phyloP scores from a whole-genome alignment of 2,329 filamentous ascomycete species.

The Amylocarpus encephaloides region DNA sequence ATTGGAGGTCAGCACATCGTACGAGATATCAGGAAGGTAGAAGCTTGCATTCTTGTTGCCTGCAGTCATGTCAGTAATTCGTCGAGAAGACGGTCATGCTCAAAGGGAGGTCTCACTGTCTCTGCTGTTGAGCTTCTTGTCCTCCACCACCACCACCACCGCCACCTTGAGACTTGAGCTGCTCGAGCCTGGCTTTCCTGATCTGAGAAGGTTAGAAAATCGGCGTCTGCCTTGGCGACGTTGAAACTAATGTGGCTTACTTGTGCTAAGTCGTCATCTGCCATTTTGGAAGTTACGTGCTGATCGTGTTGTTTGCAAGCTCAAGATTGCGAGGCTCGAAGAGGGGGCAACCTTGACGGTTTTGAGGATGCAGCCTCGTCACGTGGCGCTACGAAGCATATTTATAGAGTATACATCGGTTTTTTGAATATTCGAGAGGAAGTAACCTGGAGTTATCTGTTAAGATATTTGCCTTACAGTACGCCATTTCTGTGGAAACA shows the following conservation, averaged over 20 bases:
- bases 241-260: constrained; percentile 11
- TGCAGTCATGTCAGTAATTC: neutral
- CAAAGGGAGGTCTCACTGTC: constrained; percentile 43
- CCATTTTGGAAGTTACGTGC: constrained; percentile 18
- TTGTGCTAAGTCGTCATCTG: constrained; percentile 32
- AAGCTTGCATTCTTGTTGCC: constrained; percentile 5
- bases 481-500: neutral
- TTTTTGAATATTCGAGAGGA: too few relatives aligned
- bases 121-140: constrained; percentile 53
- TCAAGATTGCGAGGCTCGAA: neutral
- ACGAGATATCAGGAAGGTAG: neutral
- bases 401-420: too few relatives aligned
- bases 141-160: constrained; percentile 42
- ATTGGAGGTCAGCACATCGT: constrained; percentile 1
- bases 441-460: too few relatives aligned
- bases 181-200: constrained; percentile 82
- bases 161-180: constrained; percentile 72
- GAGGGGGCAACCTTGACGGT: too few relatives aligned
- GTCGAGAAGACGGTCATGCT: neutral
- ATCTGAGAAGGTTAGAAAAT: constrained; percentile 50
- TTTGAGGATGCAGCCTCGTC: too few relatives aligned
- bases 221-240: neutral
- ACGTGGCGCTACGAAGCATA: too few relatives aligned
- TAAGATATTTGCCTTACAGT: neutral
- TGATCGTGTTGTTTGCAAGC: constrained; percentile 10